Base-by-base conservation (phyloP, 2,329 filamentous ascomycete species). In the Alternaria novae-zelandiae region DNA sequence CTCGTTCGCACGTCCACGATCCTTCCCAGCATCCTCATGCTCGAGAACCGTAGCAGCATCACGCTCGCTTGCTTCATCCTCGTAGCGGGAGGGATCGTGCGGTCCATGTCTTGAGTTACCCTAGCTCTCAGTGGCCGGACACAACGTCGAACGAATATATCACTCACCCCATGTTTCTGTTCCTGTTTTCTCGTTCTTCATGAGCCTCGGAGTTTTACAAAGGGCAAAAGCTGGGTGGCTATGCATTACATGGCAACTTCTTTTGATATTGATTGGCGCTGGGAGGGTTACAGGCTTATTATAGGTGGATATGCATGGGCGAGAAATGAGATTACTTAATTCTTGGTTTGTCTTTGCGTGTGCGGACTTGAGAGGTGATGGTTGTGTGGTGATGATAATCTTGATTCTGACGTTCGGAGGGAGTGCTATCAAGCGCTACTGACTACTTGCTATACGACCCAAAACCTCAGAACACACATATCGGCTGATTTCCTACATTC, bases 181-280 rank as follows among this genome's bases (percentile, higher is more conserved):
- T 25, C 28, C 32, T 23, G 17, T 47, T 41, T 46, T 53, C n/a
- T 43, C 32, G 46, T 44, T 44, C n/a, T 61, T 53, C 54, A 61
- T 57, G 46, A 61, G 59, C 59, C 59, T 58, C 36, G 59, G 59
- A 57, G 59, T 61, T 61, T 57, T 23, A 30, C 13, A 25, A 32
- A 25, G 47, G 32, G 30, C 56, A 61, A 57, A 53, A 46, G 46
- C 54, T 53, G 54, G 54, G 11, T 45, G 30, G 59, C 30, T 57
- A 44, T 44, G 53, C 49, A 53, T 53, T 53, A 20, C 30, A 25
- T 36, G n/a, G 49, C 49, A 41, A n/a, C 36, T 41, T 53, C 49
- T 41, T 53, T 25, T 53, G 49, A 41, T 41, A 36, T 53, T 30
- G 49, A 53, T 53, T 41, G 49, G 49, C 49, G 30, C 28, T 12